Base-by-base conservation (phyloP, 73 alveolate species). In the Breviolum minutum region DNA sequence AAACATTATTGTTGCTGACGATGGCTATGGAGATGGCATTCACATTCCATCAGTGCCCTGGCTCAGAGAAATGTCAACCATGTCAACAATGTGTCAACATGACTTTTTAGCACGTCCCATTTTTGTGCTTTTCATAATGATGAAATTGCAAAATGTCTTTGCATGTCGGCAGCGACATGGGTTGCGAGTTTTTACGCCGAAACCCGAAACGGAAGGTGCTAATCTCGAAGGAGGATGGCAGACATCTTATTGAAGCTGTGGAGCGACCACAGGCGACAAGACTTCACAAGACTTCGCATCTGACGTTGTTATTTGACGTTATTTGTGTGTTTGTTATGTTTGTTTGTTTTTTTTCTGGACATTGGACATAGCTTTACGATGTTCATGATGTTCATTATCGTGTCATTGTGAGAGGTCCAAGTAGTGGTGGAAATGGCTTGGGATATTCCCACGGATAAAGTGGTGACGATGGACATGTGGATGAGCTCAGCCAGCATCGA, bases 391-490 rank as follows among this genome's bases (percentile, higher is more conserved):
- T 40, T 40, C 3, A 40, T 68, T 68, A 68, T n/a, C 16, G 63
- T n/a, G 64, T 77, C 24, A 20, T n/a, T 68, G 27, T 27, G 87
- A 13, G 64, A 82, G 66, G 73, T 20, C 63, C 88, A 91, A 64
- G 97, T 91, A 63, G 97, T 91, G 64, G 77, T 91, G 64, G 97
- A 91, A 13, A 14, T 91, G 89, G 97, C 97, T 7, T 91, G 97
- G 97, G 86, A 91, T n/a, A 27, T 91, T 30, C 97, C 97, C 30
- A 91, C 97, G n/a, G 97, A 91, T 22, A 89, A 74, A 68, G 97
- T 91, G 88, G 97, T 91, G 17, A 91, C 97, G 68, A 73, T 91
- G 89, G 97, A 91, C 97, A 91, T 91, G 97, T 91, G 97, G 97
- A 91, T 91, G 97, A 91, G 97, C 60, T 91, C 97, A 8, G 97